Percentiles rank a stretch among this genome's conserved stretches.
Evolutionary conservation across 768 basidiomycete species (phyloP).

Genomic region (Amanita muscaria): DNA sequence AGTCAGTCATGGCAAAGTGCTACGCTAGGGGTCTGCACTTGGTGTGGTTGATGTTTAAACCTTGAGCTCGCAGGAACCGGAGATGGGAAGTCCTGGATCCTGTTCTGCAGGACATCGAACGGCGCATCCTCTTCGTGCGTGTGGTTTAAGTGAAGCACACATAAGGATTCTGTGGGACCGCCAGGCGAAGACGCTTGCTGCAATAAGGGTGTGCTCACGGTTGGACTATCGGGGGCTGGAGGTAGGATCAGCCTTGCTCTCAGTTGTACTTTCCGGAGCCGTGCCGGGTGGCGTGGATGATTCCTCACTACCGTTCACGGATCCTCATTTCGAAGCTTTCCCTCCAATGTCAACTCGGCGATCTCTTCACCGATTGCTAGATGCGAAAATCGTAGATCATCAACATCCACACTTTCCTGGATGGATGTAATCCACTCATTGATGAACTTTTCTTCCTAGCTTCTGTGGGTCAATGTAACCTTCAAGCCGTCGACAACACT

Average conservation of each 20-base stretch:
- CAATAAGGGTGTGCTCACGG: slow-evolving; percentile 24
- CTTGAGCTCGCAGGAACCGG: slow-evolving; percentile 22
- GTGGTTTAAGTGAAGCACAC: slow-evolving; percentile 36
- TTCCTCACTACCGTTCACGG: slow-evolving; percentile 7
- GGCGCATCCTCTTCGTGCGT: slow-evolving; percentile 56
- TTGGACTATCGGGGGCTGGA: neutral
- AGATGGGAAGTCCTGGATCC: slow-evolving; percentile 29
- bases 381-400: slow-evolving; percentile 53
- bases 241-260: neutral
- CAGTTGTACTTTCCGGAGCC: neutral
- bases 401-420: slow-evolving; percentile 49
- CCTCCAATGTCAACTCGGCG: slow-evolving; percentile 19
- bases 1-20: slow-evolving; percentile 83
- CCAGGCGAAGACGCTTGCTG: slow-evolving; percentile 21
- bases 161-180: slow-evolving; percentile 22
- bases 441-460: slow-evolving; percentile 62
- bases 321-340: slow-evolving; percentile 14
- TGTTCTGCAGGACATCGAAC: slow-evolving; percentile 54
- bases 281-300: neutral
- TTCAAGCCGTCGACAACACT: slow-evolving; percentile 82
- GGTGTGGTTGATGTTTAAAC: slow-evolving; percentile 26
- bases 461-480: slow-evolving; percentile 74
- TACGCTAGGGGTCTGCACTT: slow-evolving; percentile 56
- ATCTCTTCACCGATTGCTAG: slow-evolving; percentile 30
- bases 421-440: slow-evolving; percentile 76